A percentile compares a stretch with the other conserved stretches of the same genome.
Evolutionary conservation across 371 early-diverging fungal species (phyloP).

Genomic region (Synchytrium microbalum): DNA sequence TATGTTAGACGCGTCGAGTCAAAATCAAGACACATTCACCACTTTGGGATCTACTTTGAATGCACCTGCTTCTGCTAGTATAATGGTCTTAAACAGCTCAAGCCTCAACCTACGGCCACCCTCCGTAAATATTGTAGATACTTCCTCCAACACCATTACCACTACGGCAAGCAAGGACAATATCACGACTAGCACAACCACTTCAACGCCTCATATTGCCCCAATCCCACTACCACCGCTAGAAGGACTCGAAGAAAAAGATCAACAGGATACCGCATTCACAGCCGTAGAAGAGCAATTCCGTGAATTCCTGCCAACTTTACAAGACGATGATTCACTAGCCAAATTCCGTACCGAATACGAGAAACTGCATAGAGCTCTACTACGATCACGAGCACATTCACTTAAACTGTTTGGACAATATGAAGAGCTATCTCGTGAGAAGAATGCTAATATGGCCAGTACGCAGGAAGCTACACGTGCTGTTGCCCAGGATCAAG

Average conservation of each 20-base stretch:
- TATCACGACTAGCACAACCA: no score
- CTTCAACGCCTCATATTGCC: no score
- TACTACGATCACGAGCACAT: conserved; percentile 26
- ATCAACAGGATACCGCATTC: conserved; percentile 21
- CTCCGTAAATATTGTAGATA: no score
- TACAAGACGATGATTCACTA: conserved; percentile 17
- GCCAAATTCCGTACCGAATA: conserved; percentile 35
- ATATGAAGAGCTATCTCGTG: conserved; percentile 21
- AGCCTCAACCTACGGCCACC: no score
- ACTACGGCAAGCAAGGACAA: no score
- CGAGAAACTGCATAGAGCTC: conserved; percentile 37
- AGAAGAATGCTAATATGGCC: conserved; percentile 24
- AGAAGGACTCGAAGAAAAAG: conserved; percentile 15
- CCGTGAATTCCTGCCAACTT: conserved; percentile 10
- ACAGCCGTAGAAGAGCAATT: neutral
- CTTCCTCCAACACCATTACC: no score
- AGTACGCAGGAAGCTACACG: conserved; percentile 24
- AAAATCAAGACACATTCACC: no score
- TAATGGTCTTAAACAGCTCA: no score
- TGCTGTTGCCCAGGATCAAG: conserved; percentile 26
- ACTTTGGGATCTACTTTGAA: no score
- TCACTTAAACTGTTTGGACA: conserved; percentile 23
- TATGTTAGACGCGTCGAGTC: no score
- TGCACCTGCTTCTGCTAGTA: no score
- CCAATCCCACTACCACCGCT: no score